Base-by-base conservation (phyloP, 345 rosid species). In the Citrus mangshanensis region DNA sequence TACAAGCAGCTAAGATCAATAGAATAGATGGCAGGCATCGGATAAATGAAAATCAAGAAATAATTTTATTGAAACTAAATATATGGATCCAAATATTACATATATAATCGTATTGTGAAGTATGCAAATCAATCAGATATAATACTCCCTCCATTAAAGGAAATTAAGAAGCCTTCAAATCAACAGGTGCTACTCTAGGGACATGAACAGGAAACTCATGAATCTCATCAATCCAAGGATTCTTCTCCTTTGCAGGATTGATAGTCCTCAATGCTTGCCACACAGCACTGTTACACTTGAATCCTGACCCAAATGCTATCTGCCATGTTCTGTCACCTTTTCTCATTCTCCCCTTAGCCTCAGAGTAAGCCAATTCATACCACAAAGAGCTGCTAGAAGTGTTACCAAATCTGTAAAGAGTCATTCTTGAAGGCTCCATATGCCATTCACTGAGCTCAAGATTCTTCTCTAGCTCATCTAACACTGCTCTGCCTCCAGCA, bases 401-500 rank as follows among this genome's bases (percentile, higher is more conserved):
- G 77, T 95, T 95, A 0, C 98, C 98, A 75, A 95, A 95, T 81
- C 97, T 85, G 80, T 89, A 84, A 1, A 95, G 85, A 0, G 98
- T 91, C 98, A 95, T 95, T 72, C 98, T 90, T 35, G 98, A 95
- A 12, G 98, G 95, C 80, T 95, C 98, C 98, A 95, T 93, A 68
- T 95, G 98, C 96, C 93, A 87, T 0, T 91, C 93, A 1, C 84
- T 82, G 4, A 95, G 86, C 58, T 91, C 92, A 10, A 95, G 88
- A 51, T 90, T 93, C 82, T 95, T 95, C 89, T 95, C 97, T 0
- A 95, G 77, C 85, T 95, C 98, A 7, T 95, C 98, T 2, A 95
- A 81, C 56, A 94, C 98, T 0, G 97, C 98, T 77, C 98, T 89
- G 19, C 98, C 98, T 65, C 98, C 98, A 0, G 98, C 98, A 0